Evolutionary conservation across 257 asterid species (phyloP), one percentile per base, ranked within the genome.

Genomic region (Nicotiana tomentosiformis): DNA sequence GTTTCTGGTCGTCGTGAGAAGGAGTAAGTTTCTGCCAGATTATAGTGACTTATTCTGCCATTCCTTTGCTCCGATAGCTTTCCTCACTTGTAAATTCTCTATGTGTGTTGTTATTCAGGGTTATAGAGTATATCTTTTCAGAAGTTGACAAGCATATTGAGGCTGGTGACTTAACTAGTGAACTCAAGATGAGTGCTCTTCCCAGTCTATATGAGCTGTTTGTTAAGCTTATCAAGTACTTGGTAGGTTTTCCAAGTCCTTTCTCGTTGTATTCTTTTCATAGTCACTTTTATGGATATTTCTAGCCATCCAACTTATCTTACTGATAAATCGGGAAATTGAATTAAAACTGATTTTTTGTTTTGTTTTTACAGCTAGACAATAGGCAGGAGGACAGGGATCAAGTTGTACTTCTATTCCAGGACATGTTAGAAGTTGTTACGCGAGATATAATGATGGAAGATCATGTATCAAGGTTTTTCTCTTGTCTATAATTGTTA

Each of bases 361-460:
- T 43, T 43, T 43, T 56, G 82, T 78, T 49, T 77, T 85, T 88
- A 87, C 97, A 96, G 99, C 91, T 92, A 35, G 98, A 90, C 30
- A 96, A 96, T 83, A 91, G 93, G 88, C 97, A 83, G 82, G 98
- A 93, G 88, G 98, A 96, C 33, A 91, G 98, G 91, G 99, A 96
- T 90, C 98, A 90, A 84, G 97, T 96, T 88, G 98, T 96, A 83
- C 92, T 96, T 88, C 98, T 96, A 85, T 93, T 96, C 93, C 99
- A 96, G 90, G 99, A 96, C 85, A 93, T 96, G 99, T 91, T 96
- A 78, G 99, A 96, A 91, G 98, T 96, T 37, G 98, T 96, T 87
- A 90, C 97, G 39, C 91, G 96, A 86, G 99, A 96, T 86, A 94
- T 96, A 85, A 96, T 95, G 99, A 87, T 87, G 95, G 99, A 94